Conservation (phyloP, 495 filamentous ascomycete species). For the Aspergillus kassunensis region DNA sequence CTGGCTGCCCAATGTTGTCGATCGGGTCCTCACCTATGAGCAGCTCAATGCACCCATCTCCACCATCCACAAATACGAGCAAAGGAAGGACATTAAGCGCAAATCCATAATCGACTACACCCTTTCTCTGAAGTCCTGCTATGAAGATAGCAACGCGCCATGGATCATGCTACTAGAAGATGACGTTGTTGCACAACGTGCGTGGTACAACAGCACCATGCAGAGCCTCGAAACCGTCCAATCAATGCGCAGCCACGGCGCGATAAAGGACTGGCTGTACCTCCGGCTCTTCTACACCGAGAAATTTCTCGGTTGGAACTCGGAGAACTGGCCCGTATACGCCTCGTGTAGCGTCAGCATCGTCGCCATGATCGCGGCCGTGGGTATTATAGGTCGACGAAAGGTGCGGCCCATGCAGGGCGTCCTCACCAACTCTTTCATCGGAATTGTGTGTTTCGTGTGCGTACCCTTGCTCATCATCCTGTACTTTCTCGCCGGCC, state of each 20-base stretch:
- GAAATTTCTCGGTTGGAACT: constrained; percentile 53
- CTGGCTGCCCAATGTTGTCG: constrained; percentile 44
- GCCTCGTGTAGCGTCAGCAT: constrained; percentile 28
- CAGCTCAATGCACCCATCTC: constrained; percentile 8
- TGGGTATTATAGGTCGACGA: constrained; percentile 16
- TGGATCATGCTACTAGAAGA: constrained; percentile 55
- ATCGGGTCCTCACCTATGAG: constrained; percentile 22
- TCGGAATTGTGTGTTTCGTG: constrained; percentile 22
- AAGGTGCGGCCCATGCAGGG: constrained; percentile 12
- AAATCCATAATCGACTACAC: constrained; percentile 51
- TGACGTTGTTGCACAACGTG: constrained; percentile 47
- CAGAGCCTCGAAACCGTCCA: constrained; percentile 35
- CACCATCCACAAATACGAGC: constrained; percentile 24
- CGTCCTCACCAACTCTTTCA: constrained; percentile 24
- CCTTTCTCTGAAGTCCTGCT: constrained; percentile 43
- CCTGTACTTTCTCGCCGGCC: constrained; percentile 36
- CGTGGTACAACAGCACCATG: constrained; percentile 47
- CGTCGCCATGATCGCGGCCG: constrained; percentile 18
- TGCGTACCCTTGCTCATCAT: constrained; percentile 31
- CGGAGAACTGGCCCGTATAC: constrained; percentile 45
- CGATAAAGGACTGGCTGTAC: constrained; percentile 39
- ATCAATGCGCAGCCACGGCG: constrained; percentile 20
- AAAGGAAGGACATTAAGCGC: constrained; percentile 26
- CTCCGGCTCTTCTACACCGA: constrained; percentile 58
- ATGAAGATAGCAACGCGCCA: constrained; percentile 32